Base-by-base conservation (phyloP, 768 basidiomycete species). In the Auricularia sp. region DNA sequence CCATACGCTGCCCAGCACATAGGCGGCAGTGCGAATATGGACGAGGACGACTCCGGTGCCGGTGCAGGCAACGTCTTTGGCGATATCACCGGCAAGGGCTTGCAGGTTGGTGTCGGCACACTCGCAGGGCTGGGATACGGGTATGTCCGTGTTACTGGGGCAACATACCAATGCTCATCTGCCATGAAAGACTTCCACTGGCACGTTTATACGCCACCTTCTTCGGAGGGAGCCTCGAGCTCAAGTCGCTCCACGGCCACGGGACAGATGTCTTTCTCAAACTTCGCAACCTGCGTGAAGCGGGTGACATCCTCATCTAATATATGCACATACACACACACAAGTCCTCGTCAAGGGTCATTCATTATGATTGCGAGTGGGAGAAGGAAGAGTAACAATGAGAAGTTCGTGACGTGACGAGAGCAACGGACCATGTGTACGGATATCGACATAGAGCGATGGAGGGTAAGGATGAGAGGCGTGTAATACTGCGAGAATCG, bases 101-200 rank as follows among this genome's bases (percentile, higher is more conserved):
- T 93, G 47, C 87, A 91, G 71, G 85, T 84, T 8, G 90, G 90
- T 14, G 77, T 93, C 70, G 93, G 93, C n/a, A 91, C 91, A 3
- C 89, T 95, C 64, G 92, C 93, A 6, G 93, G 93, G 0, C 75
- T 95, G 36, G 93, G 93, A 2, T 95, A 93, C 67, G 93, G 93
- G 71, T 71, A 61, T 63, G 72, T 62, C 54, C 62, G 56, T 39
- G 16, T 36, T 36, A 42, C 18, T 1, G 75, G 11, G 11, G 12
- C 5, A 35, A 36, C 3, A 8, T 8, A 12, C 63, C 43, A 8
- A 33, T 43, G 16, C 36, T 59, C 8, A 36, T 23, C 51, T n/a
- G 61, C 68, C 29, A 29, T 29, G 29, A 29, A 29, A 68, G 70
- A 4, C 66, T 70, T 6, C 63, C 73, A 39, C 65, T 70, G 14